Evolutionary conservation across 441 rosid species (phyloP).

Genomic region (Aleurites moluccanus): DNA sequence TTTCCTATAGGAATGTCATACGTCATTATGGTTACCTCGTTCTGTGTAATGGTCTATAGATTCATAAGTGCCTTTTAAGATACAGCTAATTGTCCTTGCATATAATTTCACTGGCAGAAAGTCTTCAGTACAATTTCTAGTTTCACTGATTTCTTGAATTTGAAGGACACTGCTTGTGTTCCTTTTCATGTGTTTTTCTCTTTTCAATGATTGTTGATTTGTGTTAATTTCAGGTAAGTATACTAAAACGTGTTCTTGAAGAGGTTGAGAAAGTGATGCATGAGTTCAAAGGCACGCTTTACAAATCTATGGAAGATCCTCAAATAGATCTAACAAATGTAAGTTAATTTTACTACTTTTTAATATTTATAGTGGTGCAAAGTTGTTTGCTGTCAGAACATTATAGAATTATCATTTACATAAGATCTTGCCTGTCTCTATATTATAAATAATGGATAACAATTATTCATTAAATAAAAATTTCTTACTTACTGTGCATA

Average conservation of each 20-base stretch:
- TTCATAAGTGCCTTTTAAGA: neutral
- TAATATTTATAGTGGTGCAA: slow-evolving; percentile 5
- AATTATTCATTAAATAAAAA: neutral
- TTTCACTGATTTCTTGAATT: slow-evolving; percentile 3
- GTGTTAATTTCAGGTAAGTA: slow-evolving; percentile 69
- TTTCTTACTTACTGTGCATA: neutral
- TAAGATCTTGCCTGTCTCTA: neutral
- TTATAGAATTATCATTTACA: neutral
- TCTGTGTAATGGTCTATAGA: neutral
- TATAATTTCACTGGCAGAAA: neutral
- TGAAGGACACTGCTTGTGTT: slow-evolving; percentile 13
- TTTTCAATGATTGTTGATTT: slow-evolving; percentile 10
- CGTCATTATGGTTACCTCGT: neutral
- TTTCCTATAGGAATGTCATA: neutral
- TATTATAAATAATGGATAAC: neutral
- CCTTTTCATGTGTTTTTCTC: neutral
- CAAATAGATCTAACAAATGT: slow-evolving; percentile 86
- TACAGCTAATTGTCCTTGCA: neutral
- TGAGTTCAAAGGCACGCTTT: slow-evolving; percentile 90
- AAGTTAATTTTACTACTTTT: slow-evolving; percentile 31
- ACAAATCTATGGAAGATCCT: slow-evolving; percentile 97
- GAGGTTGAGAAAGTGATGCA: slow-evolving; percentile 98
- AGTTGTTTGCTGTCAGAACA: slow-evolving; percentile 1
- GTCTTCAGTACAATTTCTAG: neutral
- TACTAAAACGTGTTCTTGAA: slow-evolving; percentile 95